These are phyloP conservation scores for Dothideomycetidae sp. DNA, from an alignment of 2,329 filamentous ascomycete species.

Conservation along the genomic window DNA sequence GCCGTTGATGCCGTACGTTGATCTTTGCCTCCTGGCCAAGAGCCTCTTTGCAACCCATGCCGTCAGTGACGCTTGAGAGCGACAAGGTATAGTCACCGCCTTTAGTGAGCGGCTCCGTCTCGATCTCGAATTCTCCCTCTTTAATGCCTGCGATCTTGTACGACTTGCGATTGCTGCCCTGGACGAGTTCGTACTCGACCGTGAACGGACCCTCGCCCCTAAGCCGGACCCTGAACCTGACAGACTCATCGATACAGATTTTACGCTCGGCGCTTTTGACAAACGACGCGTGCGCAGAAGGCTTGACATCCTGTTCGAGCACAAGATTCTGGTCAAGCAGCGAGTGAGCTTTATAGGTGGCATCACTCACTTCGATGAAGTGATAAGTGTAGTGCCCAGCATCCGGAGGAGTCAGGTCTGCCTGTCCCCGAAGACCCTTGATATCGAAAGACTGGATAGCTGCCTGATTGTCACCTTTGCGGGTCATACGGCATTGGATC, in stretches of 20 bases:
- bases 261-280: constrained; percentile 46
- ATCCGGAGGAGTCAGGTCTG: constrained; percentile 66
- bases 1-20: constrained; percentile 73
- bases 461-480: constrained; percentile 39
- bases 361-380: constrained; percentile 68
- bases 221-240: constrained; percentile 59
- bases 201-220: constrained; percentile 76
- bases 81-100: constrained; percentile 86
- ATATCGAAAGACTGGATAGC: constrained; percentile 42
- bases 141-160: constrained; percentile 51
- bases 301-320: constrained; percentile 83
- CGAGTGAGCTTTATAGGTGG: constrained; percentile 56
- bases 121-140: constrained; percentile 51
- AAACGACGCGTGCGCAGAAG: constrained; percentile 65
- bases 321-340: constrained; percentile 48
- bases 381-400: constrained; percentile 79
- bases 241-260: constrained; percentile 70
- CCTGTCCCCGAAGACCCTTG: constrained; percentile 61
- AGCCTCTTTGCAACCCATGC: constrained; percentile 70
- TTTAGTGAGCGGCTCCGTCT: constrained; percentile 56
- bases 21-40: constrained; percentile 77
- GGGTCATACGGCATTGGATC: constrained; percentile 62
- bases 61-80: constrained; percentile 74
- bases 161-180: constrained; percentile 71
- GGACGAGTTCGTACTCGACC: constrained; percentile 82